A percentile compares a stretch with the other conserved stretches of the same genome.
phyloP scores from a whole-genome alignment of 768 basidiomycete species.

The Lyophyllum semitale region DNA sequence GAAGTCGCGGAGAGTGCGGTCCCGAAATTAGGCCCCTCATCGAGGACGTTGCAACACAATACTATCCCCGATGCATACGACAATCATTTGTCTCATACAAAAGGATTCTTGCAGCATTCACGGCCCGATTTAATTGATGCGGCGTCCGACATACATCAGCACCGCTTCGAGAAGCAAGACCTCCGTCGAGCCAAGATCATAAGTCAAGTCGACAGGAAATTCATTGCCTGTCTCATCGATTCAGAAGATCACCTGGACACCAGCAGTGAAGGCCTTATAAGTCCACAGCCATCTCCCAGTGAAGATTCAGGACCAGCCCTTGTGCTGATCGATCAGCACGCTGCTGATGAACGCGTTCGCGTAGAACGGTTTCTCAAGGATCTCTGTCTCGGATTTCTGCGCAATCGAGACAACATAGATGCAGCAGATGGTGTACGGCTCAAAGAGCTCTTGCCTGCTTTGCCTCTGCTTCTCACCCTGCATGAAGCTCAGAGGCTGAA shows the following conservation, averaged over 20 bases:
- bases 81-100: neutral
- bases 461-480: slow-evolving; percentile 64
- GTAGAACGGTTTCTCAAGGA: slow-evolving; percentile 82
- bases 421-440: slow-evolving; percentile 34
- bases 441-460: slow-evolving; percentile 51
- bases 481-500: slow-evolving; percentile 59
- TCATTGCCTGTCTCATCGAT: slow-evolving; percentile 76
- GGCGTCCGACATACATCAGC: slow-evolving; percentile 21
- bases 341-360: slow-evolving; percentile 94
- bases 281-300: neutral
- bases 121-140: slow-evolving; percentile 1
- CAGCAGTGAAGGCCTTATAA: slow-evolving; percentile 15
- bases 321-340: slow-evolving; percentile 93
- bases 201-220: slow-evolving; percentile 89
- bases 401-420: slow-evolving; percentile 32
- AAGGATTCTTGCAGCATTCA: slow-evolving; percentile 1
- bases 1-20: slow-evolving; percentile 48
- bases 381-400: slow-evolving; percentile 71
- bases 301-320: slow-evolving; percentile 36
- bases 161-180: slow-evolving; percentile 51
- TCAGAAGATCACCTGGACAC: slow-evolving; percentile 21
- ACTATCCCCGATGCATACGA: neutral
- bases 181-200: slow-evolving; percentile 63
- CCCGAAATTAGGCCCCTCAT: slow-evolving; percentile 29
- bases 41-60: neutral